These are phyloP conservation scores for Scenedesmus sp. DNA, from an alignment of 163 green algal species.

Conservation along the genomic window DNA sequence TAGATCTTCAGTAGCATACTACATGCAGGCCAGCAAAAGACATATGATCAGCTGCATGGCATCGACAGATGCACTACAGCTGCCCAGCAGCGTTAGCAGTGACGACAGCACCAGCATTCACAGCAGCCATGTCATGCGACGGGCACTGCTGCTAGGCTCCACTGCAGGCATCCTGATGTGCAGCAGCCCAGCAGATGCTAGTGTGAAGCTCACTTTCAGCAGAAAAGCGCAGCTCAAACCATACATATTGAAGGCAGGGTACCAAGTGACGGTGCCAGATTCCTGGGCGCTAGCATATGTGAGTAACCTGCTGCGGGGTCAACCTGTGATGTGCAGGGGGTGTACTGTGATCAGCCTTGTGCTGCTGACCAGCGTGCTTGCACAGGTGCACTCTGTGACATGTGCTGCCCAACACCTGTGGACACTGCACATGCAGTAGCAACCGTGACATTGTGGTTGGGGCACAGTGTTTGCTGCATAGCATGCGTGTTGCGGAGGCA, in stretches of 20 bases:
- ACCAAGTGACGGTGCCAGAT: slow-evolving; percentile 39
- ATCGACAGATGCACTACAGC: background rate
- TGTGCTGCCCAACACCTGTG: background rate
- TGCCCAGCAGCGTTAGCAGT: background rate
- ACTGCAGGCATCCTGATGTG: background rate
- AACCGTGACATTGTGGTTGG: background rate
- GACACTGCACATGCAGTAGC: background rate
- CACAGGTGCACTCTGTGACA: background rate
- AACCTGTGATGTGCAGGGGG: background rate
- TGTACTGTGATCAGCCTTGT: background rate
- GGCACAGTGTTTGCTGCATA: background rate
- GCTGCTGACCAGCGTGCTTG: background rate
- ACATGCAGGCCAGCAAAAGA: background rate
- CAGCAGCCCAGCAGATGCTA: slow-evolving; percentile 7
- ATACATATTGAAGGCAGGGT: slow-evolving; percentile 49
- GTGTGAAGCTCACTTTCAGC: slow-evolving; percentile 37
- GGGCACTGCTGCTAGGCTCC: background rate
- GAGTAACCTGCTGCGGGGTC: background rate
- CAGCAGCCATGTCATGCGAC: background rate
- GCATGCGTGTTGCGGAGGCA: background rate
- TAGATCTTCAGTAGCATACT: background rate
- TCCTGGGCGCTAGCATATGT: slow-evolving; percentile 51
- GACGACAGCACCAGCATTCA: background rate
- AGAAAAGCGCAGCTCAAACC: slow-evolving; percentile 25
- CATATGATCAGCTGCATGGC: background rate